phyloP scores from a whole-genome alignment of 1,139 yeast genomes.

The Geotrichum aggregatum region DNA sequence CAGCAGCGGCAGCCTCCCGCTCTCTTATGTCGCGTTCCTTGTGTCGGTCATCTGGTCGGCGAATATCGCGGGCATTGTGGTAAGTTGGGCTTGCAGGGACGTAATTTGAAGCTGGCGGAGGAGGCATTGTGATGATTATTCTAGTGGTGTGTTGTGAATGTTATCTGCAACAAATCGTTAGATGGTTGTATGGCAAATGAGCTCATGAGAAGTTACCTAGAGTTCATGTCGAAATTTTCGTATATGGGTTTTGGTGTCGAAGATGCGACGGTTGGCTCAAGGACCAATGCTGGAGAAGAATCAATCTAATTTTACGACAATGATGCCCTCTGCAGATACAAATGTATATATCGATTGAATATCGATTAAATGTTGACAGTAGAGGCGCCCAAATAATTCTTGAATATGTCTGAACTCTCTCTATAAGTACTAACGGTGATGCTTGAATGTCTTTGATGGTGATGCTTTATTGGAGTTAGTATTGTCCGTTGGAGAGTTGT shows the following conservation, averaged over 20 bases:
- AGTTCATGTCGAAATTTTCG: neutral
- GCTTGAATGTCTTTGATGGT: no score
- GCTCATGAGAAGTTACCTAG: no score
- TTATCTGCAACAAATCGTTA: neutral
- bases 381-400: no score
- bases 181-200: neutral
- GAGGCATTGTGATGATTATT: conserved; percentile 5
- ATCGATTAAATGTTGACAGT: no score
- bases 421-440: neutral
- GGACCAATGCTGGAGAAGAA: no score
- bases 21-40: conserved; percentile 18
- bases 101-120: conserved; percentile 11
- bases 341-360: no score
- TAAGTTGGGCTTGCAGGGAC: conserved; percentile 11
- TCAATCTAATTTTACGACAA: neutral
- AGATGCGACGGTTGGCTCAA: neutral
- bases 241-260: neutral
- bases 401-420: no score
- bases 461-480: neutral
- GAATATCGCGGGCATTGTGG: conserved; percentile 1
- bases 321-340: no score
- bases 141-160: neutral
- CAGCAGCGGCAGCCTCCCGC: conserved; percentile 21
- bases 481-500: neutral
- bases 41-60: conserved; percentile 4